Evolutionary conservation across 1,284 basidiomycete species (phyloP).

Genomic region (Microbotryum intermedium): DNA sequence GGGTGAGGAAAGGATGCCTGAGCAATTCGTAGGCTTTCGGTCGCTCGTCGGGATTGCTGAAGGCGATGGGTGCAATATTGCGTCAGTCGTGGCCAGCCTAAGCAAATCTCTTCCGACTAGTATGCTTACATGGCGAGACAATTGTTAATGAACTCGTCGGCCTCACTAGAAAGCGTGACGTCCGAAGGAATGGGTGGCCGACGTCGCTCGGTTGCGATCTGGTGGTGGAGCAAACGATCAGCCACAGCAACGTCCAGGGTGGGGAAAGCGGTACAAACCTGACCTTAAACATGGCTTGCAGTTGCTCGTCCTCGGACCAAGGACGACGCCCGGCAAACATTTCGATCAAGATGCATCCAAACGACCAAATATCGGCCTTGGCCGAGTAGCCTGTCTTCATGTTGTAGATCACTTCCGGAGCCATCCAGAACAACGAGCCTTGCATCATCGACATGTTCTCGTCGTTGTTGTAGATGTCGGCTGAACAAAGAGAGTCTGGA

Average conservation of each 20-base stretch:
- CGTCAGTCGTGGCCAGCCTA: not conserved
- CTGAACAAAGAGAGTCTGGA: slow-evolving; percentile 36
- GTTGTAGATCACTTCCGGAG: slow-evolving; percentile 85
- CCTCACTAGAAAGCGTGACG: slow-evolving; percentile 62
- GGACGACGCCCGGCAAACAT: slow-evolving; percentile 95
- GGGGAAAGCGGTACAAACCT: slow-evolving; percentile 27
- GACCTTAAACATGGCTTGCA: slow-evolving; percentile 91
- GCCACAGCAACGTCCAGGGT: not conserved
- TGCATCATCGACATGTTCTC: slow-evolving; percentile 66
- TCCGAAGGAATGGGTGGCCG: slow-evolving; percentile 84
- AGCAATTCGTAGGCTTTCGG: slow-evolving; percentile 75
- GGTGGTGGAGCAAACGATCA: slow-evolving; percentile 23
- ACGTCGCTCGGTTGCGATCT: slow-evolving; percentile 71
- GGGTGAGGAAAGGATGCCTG: slow-evolving; percentile 70
- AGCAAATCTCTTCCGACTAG: not conserved
- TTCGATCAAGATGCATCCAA: slow-evolving; percentile 93
- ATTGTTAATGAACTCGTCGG: slow-evolving; percentile 74
- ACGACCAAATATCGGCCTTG: slow-evolving; percentile 97
- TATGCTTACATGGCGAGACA: slow-evolving; percentile 77
- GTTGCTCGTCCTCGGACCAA: slow-evolving; percentile 80
- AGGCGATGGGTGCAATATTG: not conserved
- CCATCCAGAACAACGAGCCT: slow-evolving; percentile 98
- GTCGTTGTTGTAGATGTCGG: slow-evolving; percentile 72
- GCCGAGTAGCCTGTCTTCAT: slow-evolving; percentile 75
- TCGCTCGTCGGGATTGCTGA: slow-evolving; percentile 72